Percentiles rank a stretch among this genome's conserved stretches.
Conservation (phyloP, 345 rosid species). For the Rubroshorea leprosula region DNA sequence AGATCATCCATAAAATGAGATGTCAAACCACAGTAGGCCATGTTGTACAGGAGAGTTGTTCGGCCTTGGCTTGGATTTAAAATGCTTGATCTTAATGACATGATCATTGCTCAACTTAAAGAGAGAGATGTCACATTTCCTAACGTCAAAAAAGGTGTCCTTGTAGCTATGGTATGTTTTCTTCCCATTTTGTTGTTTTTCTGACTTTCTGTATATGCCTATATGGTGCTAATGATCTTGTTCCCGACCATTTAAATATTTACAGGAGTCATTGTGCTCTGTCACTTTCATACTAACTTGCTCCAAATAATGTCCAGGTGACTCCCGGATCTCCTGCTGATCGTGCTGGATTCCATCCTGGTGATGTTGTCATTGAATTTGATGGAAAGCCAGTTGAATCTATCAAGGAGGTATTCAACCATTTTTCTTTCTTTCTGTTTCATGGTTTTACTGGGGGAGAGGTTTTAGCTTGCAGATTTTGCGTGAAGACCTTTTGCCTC, state of each 20-base stretch:
- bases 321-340: constrained; percentile 90
- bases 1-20: not conserved
- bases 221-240: too few relatives aligned
- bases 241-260: too few relatives aligned
- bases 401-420: constrained; percentile 55
- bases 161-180: constrained; percentile 60
- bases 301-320: constrained; percentile 37
- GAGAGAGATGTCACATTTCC: constrained; percentile 76
- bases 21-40: not conserved
- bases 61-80: constrained; percentile 94
- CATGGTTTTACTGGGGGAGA: not conserved
- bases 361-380: constrained; percentile 74
- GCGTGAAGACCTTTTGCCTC: too few relatives aligned
- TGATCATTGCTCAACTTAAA: constrained; percentile 75
- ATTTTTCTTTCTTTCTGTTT: not conserved
- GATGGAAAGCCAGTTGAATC: constrained; percentile 71
- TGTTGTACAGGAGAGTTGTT: constrained; percentile 70
- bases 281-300: too few relatives aligned
- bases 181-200: too few relatives aligned
- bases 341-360: constrained; percentile 76
- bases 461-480: too few relatives aligned
- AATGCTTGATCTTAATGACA: constrained; percentile 83
- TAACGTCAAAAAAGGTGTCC: constrained; percentile 57
- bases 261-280: too few relatives aligned
- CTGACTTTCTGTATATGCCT: too few relatives aligned